Conservation (phyloP, 306 rosid genomes). For the Ammopiptanthus mongolicus region DNA sequence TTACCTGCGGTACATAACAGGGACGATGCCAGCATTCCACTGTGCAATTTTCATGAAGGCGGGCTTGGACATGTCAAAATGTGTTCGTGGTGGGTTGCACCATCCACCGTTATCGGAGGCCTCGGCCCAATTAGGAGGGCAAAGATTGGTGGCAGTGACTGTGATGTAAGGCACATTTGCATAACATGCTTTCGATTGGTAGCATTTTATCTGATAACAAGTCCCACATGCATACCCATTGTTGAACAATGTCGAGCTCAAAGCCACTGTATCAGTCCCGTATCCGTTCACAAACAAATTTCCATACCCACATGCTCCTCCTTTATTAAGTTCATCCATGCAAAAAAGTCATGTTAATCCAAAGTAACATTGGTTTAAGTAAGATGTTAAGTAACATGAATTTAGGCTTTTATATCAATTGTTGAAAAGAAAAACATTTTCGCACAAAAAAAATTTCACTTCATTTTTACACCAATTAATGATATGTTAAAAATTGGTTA, state of each 20-base stretch:
- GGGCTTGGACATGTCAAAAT: slow-evolving; percentile 91
- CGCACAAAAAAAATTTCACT: too few relatives aligned
- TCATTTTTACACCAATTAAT: too few relatives aligned
- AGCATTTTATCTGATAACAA: slow-evolving; percentile 75
- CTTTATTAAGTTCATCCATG: slow-evolving; percentile 20
- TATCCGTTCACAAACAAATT: slow-evolving; percentile 75
- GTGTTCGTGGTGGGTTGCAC: slow-evolving; percentile 88
- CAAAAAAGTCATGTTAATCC: neutral
- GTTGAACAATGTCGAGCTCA: slow-evolving; percentile 82
- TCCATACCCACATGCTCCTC: slow-evolving; percentile 95
- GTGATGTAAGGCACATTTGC: slow-evolving; percentile 44
- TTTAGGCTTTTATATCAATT: neutral
- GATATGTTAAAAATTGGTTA: too few relatives aligned
- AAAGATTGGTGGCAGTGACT: slow-evolving; percentile 79
- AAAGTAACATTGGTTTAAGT: neutral
- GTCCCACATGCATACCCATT: slow-evolving; percentile 80
- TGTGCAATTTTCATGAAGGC: slow-evolving; percentile 86
- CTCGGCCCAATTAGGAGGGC: slow-evolving; percentile 81
- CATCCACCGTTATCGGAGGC: slow-evolving; percentile 78
- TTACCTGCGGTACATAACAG: slow-evolving; percentile 76
- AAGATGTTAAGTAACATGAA: neutral
- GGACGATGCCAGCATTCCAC: slow-evolving; percentile 76
- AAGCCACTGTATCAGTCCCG: slow-evolving; percentile 68
- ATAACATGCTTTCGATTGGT: slow-evolving; percentile 46
- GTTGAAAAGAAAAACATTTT: neutral